Evolutionary conservation across 164 flowering plant species (phyloP), one percentile per base, ranked within the genome.

Genomic region (Tetrastigma voinierianum): DNA sequence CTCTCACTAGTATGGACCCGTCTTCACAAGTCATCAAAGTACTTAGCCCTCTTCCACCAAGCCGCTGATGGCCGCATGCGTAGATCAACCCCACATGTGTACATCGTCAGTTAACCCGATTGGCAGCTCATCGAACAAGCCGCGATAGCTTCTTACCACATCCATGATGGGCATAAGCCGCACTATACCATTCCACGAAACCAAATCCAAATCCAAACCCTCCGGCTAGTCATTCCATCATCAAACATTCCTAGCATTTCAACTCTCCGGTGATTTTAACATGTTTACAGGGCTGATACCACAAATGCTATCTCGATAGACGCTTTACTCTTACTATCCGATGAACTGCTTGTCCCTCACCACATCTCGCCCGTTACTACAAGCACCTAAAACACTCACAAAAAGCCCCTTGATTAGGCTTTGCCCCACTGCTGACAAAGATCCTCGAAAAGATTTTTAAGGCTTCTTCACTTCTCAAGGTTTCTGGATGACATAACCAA

Each of bases 151-250:
- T 79, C 78, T n/a, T 57, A 3, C 80, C 82, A 57, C 17, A 57
- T 56, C 82, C 82, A 63, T 79, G 82, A 32, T 76, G 80, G 10
- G 76, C 77, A 79, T 79, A 79, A 19, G 80, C 80, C 23, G 82
- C 74, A 66, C 66, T 72, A 79, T 79, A 44, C 71, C 67, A 62
- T 74, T 79, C 82, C 82, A 79, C 1, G 76, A 76, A 14, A 79
- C 54, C 32, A 74, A 60, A n/a, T n/a, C n/a, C n/a, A n/a, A n/a
- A 69, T 79, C n/a, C n/a, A n/a, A n/a, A n/a, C 80, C 65, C 74
- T 68, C n/a, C 55, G 57, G 56, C 60, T 68, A 17, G 24, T 40
- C 47, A 49, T 18, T 11, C 76, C 77, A 63, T 79, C 82, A 59
- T 76, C 69, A 53, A 79, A 79, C 59, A 79, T 70, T 73, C 55